A percentile compares a stretch with the other conserved stretches of the same genome.
Evolutionary conservation across 306 rosid genomes (phyloP).

Genomic region (Vigna unguiculata): DNA sequence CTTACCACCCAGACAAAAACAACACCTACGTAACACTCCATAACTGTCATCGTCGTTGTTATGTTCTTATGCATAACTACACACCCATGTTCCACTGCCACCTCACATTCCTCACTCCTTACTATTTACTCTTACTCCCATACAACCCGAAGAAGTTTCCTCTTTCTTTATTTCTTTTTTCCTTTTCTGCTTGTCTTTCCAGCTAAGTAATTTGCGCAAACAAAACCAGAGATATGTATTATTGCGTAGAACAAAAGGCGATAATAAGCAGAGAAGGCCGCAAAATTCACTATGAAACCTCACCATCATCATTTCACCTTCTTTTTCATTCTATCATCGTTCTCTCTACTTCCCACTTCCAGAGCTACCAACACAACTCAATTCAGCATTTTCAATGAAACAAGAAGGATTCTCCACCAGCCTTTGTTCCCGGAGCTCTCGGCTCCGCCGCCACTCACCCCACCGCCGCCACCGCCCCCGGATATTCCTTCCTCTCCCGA

Average conservation of each 20-base stretch:
- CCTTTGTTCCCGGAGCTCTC: slow-evolving; percentile 70
- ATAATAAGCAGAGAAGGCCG: slow-evolving; percentile 36
- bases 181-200: slow-evolving; percentile 16
- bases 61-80: background rate
- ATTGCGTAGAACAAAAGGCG: slow-evolving; percentile 46
- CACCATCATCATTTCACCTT: slow-evolving; percentile 38
- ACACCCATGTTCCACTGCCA: slow-evolving; percentile 19
- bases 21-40: background rate
- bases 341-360: slow-evolving; percentile 27
- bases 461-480: slow-evolving; percentile 50
- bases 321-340: slow-evolving; percentile 42
- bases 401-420: slow-evolving; percentile 79
- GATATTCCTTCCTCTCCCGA: slow-evolving; percentile 46
- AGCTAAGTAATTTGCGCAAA: slow-evolving; percentile 32
- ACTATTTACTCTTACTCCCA: slow-evolving; percentile 43
- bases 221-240: slow-evolving; percentile 56
- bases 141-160: slow-evolving; percentile 52
- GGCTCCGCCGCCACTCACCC: slow-evolving; percentile 62
- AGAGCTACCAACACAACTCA: slow-evolving; percentile 30
- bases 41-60: slow-evolving; percentile 36
- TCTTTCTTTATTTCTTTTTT: slow-evolving; percentile 14
- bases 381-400: background rate
- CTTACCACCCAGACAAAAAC: slow-evolving; percentile 10
- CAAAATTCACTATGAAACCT: slow-evolving; percentile 54
- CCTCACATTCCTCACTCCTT: slow-evolving; percentile 39